Evolutionary conservation across 1,284 basidiomycete genomes (phyloP), one percentile per base, ranked within the genome.

Genomic region (Malassezia furfur): DNA sequence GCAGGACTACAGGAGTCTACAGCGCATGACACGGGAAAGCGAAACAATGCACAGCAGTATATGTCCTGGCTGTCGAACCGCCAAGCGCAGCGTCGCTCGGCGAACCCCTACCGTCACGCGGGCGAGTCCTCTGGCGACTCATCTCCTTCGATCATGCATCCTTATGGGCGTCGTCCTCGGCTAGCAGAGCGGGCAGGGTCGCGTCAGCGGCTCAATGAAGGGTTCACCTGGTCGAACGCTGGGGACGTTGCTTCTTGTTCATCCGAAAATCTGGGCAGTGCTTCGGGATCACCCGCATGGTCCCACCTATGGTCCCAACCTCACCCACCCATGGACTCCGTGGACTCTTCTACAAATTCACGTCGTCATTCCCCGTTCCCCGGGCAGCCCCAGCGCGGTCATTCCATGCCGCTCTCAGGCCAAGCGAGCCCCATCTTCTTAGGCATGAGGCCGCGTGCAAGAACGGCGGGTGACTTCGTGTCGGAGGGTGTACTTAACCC

Each of bases 171-270:
- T 37, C 36, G 11, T 37, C 15, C 3, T 3, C 36, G 36, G n/a
- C 10, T 14, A 1, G 15, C 6, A 17, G 15, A 15, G 3, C 36
- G 14, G 7, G n/a, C 14, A 3, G 15, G 7, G 2, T 15, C 36
- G 3, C 36, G 36, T 7, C 36, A 34, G 11, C 9, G 3, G 11
- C 9, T 34, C 3, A 11, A 34, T 14, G 32, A 34, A 34, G 32
- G 32, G 6, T 34, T 14, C 32, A 34, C 4, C 9, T 34, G 15
- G 10, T 37, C 8, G 36, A 37, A 17, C n/a, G 11, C 3, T 5
- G 52, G 44, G 8, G 47, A 54, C 11, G 34, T 39, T 32, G 46
- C 52, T 2, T 48, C 47, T 6, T 36, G 25, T 28, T 49, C 52
- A 3, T 54, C 47, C 6, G 53, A 55, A 12, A 36, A 22, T 15